A percentile compares a stretch with the other conserved stretches of the same genome.
phyloP scores from a whole-genome alignment of 2,329 filamentous ascomycete species.

The Onygena corvina region DNA sequence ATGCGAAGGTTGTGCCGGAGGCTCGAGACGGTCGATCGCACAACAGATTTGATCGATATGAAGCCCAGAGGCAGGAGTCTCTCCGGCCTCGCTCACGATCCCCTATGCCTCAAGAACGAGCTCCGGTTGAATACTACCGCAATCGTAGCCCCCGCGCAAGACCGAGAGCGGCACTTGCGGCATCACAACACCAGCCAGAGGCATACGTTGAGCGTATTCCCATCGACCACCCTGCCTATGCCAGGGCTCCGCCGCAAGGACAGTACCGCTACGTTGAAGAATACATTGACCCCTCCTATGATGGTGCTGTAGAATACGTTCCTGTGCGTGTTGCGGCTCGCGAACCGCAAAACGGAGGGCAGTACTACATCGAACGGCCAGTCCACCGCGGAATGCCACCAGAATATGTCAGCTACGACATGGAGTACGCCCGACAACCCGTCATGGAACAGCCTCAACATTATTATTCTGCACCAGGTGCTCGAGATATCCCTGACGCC shows the following conservation, averaged over 20 bases:
- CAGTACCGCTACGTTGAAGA: conserved; percentile 22
- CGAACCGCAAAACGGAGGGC: conserved; percentile 14
- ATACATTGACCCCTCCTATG: conserved; percentile 16
- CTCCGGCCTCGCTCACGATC: conserved; percentile 21
- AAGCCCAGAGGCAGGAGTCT: conserved; percentile 19
- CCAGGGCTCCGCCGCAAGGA: conserved; percentile 12
- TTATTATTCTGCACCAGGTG: conserved; percentile 12
- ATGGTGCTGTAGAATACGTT: conserved; percentile 20
- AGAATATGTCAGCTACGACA: conserved; percentile 17
- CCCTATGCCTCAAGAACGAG: conserved; percentile 16
- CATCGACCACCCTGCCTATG: conserved; percentile 14
- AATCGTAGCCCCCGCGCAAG: conserved; percentile 17
- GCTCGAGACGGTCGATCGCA: conserved; percentile 15
- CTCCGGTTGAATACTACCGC: conserved; percentile 20
- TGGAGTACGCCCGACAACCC: conserved; percentile 15
- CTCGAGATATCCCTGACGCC: conserved; percentile 11
- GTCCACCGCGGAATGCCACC: conserved; percentile 15
- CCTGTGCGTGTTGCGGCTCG: conserved; percentile 18
- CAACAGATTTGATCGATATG: conserved; percentile 23
- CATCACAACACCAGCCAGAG: conserved; percentile 15
- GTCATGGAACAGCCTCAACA: conserved; percentile 15
- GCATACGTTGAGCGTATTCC: conserved; percentile 15
- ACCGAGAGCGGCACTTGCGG: conserved; percentile 10
- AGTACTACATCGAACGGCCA: conserved; percentile 20
- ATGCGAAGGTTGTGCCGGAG: conserved; percentile 13